Conservation (phyloP, 352 stramenopile species). For the Globisporangium cylindrosporum region DNA sequence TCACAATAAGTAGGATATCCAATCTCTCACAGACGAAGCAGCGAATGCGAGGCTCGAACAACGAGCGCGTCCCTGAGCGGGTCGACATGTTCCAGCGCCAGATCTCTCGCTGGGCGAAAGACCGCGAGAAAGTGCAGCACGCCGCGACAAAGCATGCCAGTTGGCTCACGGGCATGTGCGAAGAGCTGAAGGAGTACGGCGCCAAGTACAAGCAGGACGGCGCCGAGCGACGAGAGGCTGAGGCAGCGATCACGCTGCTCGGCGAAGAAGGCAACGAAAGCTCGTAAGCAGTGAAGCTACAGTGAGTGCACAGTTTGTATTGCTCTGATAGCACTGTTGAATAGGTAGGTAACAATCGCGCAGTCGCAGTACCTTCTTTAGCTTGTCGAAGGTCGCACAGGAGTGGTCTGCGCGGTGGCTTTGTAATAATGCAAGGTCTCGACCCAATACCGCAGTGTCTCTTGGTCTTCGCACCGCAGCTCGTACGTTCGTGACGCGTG, state of each 20-base stretch:
- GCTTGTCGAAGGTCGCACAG: conserved; percentile 35
- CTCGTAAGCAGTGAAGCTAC: not conserved
- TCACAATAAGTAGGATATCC: conserved; percentile 6
- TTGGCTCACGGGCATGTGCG: conserved; percentile 60
- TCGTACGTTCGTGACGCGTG: conserved; percentile 66
- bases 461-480: conserved; percentile 53
- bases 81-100: conserved; percentile 46
- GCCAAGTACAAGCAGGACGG: conserved; percentile 34
- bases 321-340: too few relatives aligned
- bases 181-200: conserved; percentile 63
- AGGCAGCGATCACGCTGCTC: conserved; percentile 18
- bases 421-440: conserved; percentile 70
- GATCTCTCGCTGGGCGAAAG: conserved; percentile 56
- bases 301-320: too few relatives aligned
- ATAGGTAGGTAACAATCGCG: not conserved
- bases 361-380: conserved; percentile 9
- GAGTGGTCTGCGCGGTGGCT: conserved; percentile 38
- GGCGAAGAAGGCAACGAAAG: conserved; percentile 8
- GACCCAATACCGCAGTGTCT: conserved; percentile 62
- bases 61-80: conserved; percentile 18
- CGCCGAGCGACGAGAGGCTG: conserved; percentile 13
- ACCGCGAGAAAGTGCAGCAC: conserved; percentile 56
- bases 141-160: conserved; percentile 54
- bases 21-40: conserved; percentile 12
- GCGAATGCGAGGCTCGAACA: conserved; percentile 10